Conservation (phyloP, 352 stramenopile genomes). For the Pythium rishiriense region DNA sequence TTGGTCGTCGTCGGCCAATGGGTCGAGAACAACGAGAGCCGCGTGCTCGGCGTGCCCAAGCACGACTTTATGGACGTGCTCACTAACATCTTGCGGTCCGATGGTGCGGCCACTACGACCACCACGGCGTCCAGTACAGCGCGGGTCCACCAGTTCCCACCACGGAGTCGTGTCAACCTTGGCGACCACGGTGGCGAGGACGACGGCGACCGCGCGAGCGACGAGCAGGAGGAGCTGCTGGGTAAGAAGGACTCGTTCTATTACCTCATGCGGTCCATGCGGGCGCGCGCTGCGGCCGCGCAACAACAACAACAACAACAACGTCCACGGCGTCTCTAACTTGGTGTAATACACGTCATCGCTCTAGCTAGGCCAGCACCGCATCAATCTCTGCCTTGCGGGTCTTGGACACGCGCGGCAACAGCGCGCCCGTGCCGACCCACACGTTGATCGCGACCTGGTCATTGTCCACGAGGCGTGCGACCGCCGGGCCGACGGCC, state of each 20-base stretch:
- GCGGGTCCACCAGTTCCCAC: slow-evolving; percentile 19
- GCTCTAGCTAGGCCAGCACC: slow-evolving; percentile 25
- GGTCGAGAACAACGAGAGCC: slow-evolving; percentile 81
- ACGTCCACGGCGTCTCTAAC: slow-evolving; percentile 1
- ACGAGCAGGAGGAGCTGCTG: slow-evolving; percentile 31
- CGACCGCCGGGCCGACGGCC: slow-evolving; percentile 59
- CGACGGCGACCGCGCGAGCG: slow-evolving; percentile 16
- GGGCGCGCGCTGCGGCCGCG: slow-evolving; percentile 21
- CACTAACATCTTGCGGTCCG: slow-evolving; percentile 57
- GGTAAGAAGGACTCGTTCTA: slow-evolving; percentile 81
- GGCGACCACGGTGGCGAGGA: slow-evolving; percentile 7
- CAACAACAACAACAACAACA: neutral
- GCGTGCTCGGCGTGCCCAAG: slow-evolving; percentile 57
- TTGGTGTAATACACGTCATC: neutral
- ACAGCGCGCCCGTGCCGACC: slow-evolving; percentile 65
- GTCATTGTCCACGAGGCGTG: slow-evolving; percentile 38
- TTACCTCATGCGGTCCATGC: slow-evolving; percentile 67
- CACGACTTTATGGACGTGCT: slow-evolving; percentile 66
- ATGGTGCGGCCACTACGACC: slow-evolving; percentile 22
- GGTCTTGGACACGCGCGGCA: slow-evolving; percentile 77
- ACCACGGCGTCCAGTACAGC: neutral
- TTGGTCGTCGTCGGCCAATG: slow-evolving; percentile 59
- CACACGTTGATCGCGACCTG: slow-evolving; percentile 76
- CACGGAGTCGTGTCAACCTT: neutral
- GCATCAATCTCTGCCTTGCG: slow-evolving; percentile 58